phyloP scores from a whole-genome alignment of 2,329 filamentous ascomycete species.

The Colletotrichum sp. region DNA sequence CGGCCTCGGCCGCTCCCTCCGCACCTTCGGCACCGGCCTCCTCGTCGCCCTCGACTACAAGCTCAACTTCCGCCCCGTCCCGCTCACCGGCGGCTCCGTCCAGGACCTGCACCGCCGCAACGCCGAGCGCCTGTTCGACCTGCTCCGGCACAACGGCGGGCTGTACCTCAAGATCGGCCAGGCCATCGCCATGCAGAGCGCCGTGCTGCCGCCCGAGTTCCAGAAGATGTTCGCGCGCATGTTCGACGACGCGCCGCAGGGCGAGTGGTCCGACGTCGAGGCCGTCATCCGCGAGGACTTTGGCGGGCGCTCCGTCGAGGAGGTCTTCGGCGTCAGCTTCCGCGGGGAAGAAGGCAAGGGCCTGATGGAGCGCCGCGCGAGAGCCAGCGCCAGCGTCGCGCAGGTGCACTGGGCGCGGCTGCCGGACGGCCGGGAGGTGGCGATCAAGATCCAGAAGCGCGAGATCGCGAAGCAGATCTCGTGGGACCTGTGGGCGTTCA shows the following conservation, averaged over 20 bases:
- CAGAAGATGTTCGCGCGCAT: slow-evolving; percentile 95
- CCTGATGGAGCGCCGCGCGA: slow-evolving; percentile 63
- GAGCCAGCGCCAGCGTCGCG: slow-evolving; percentile 88
- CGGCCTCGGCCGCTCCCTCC: slow-evolving; percentile 76
- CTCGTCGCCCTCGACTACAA: slow-evolving; percentile 93
- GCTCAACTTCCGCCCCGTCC: slow-evolving; percentile 87
- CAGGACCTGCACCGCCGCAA: slow-evolving; percentile 82
- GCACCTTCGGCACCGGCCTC: slow-evolving; percentile 81
- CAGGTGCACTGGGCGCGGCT: slow-evolving; percentile 96
- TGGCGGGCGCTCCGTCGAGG: slow-evolving; percentile 79
- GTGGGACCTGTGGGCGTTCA: slow-evolving; percentile 97
- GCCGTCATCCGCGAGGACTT: slow-evolving; percentile 88
- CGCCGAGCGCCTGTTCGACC: slow-evolving; percentile 80
- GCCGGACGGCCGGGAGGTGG: slow-evolving; percentile 86
- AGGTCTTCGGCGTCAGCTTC: slow-evolving; percentile 92
- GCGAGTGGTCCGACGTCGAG: slow-evolving; percentile 85
- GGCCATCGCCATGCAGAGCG: slow-evolving; percentile 97
- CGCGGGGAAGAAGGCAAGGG: slow-evolving; percentile 71
- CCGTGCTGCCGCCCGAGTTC: slow-evolving; percentile 90
- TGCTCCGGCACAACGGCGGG: slow-evolving; percentile 87
- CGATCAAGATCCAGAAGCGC: slow-evolving; percentile 94
- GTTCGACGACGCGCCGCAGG: slow-evolving; percentile 98
- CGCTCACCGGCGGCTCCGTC: slow-evolving; percentile 75
- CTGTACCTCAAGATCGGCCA: slow-evolving; percentile 98
- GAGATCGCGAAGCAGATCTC: slow-evolving; percentile 91